Conservation (phyloP, 768 basidiomycete species). For the Trametes meyenii region DNA sequence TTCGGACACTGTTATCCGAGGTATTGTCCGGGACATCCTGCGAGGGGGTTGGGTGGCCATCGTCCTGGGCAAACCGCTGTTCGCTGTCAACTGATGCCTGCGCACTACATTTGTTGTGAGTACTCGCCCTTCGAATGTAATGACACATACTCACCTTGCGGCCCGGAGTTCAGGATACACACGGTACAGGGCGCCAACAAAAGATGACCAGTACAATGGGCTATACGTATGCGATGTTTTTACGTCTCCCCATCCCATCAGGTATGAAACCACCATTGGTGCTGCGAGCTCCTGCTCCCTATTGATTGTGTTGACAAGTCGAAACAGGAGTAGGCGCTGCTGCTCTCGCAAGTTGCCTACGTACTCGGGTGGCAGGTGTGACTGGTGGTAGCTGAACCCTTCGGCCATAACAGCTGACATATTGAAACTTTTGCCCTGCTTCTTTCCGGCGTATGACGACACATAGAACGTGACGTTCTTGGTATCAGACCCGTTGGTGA, state of each 20-base stretch:
- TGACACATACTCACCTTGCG: background rate
- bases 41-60: too few species aligned
- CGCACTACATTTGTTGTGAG: too few species aligned
- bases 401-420: slow-evolving; percentile 40
- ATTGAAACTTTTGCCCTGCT: slow-evolving; percentile 39
- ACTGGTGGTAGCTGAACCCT: slow-evolving; percentile 34
- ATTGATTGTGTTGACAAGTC: slow-evolving; percentile 37
- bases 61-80: too few species aligned
- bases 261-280: slow-evolving; percentile 43
- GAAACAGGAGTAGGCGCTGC: slow-evolving; percentile 37
- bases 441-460: slow-evolving; percentile 40
- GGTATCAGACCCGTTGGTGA: slow-evolving; percentile 41
- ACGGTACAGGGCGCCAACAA: slow-evolving; percentile 26
- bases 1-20: too few species aligned
- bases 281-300: slow-evolving; percentile 41
- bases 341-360: slow-evolving; percentile 27
- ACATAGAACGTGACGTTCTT: slow-evolving; percentile 40
- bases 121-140: too few species aligned
- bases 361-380: slow-evolving; percentile 13
- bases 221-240: slow-evolving; percentile 42
- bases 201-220: slow-evolving; percentile 38
- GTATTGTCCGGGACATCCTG: too few species aligned
- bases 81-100: too few species aligned
- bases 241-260: slow-evolving; percentile 48
- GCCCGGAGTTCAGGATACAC: slow-evolving; percentile 30